A percentile compares a stretch with the other conserved stretches of the same genome.
Conservation (phyloP, 163 green algal species). For the Chlamydomonas reinhardtii region DNA sequence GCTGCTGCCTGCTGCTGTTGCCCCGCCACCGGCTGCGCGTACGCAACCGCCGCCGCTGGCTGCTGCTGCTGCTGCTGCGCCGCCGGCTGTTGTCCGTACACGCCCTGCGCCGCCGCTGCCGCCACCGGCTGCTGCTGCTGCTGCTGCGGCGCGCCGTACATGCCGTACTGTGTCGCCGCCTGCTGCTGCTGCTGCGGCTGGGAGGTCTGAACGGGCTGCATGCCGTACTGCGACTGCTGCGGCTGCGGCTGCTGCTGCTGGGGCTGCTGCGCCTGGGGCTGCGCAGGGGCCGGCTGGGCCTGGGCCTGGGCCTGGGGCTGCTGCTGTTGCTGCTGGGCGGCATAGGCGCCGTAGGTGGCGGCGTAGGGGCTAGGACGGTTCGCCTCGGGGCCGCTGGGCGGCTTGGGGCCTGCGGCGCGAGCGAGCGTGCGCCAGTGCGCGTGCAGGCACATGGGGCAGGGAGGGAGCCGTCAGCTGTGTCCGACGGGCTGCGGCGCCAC, state of each 20-base stretch:
- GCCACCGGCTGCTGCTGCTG: too few relatives aligned
- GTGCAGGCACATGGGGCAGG: too few relatives aligned
- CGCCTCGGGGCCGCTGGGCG: slow-evolving; percentile 8
- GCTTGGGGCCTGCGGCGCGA: slow-evolving; percentile 14
- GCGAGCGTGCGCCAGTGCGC: too few relatives aligned
- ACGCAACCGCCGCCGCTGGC: neutral
- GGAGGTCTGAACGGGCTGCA: too few relatives aligned
- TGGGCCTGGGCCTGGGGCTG: neutral
- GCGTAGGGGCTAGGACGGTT: too few relatives aligned
- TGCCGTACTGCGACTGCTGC: too few relatives aligned
- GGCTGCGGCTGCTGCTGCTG: neutral
- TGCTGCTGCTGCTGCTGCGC: neutral
- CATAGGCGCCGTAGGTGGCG: neutral
- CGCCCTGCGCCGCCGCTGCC: too few relatives aligned
- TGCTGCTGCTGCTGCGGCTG: slow-evolving; percentile 22
- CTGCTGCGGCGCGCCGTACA: too few relatives aligned
- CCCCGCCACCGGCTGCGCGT: neutral
- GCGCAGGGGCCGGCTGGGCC: too few relatives aligned
- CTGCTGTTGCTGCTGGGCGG: neutral
- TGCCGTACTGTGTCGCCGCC: neutral
- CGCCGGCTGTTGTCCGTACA: neutral
- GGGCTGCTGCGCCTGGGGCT: neutral
- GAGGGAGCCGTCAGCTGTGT: too few relatives aligned
- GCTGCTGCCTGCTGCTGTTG: neutral
- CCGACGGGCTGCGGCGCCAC: too few relatives aligned